These are phyloP conservation scores for Plenodomus tracheiphilus DNA, from an alignment of 2,329 filamentous ascomycete species.

Conservation along the genomic window DNA sequence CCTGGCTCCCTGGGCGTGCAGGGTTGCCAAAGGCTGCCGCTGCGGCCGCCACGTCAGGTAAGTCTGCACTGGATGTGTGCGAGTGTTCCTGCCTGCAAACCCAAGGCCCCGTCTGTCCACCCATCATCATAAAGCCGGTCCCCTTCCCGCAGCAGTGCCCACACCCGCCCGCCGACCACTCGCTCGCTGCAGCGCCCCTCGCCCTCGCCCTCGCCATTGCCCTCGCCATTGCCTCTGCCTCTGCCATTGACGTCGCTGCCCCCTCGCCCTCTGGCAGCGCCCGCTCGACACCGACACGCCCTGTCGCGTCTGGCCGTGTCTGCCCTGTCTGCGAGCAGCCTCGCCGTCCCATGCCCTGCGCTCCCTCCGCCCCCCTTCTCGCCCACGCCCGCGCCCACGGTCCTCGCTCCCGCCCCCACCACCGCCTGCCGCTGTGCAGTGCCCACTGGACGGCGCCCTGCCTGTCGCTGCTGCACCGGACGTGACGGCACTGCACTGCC, in stretches of 20 bases:
- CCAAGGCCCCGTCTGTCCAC: too few species aligned
- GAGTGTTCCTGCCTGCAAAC: too few species aligned
- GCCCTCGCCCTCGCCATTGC: background rate
- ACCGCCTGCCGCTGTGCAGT: background rate
- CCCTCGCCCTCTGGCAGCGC: background rate
- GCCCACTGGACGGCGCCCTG: too few species aligned
- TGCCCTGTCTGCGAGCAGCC: too few species aligned
- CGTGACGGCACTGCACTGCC: slow-evolving; percentile 11
- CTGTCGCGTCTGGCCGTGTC: background rate
- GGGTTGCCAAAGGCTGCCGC: too few species aligned
- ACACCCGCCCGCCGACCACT: slow-evolving; percentile 7
- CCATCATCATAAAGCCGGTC: too few species aligned
- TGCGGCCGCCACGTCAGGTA: too few species aligned
- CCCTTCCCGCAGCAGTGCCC: slow-evolving; percentile 17
- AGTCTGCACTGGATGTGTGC: too few species aligned
- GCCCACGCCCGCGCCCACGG: slow-evolving; percentile 8
- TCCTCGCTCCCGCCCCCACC: slow-evolving; percentile 12
- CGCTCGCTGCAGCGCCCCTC: background rate
- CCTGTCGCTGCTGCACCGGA: background rate
- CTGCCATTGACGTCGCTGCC: slow-evolving; percentile 2
- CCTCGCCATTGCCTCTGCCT: background rate
- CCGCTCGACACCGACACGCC: background rate
- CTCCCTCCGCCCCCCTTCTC: slow-evolving; percentile 8
- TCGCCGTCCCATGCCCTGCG: slow-evolving; percentile 4
- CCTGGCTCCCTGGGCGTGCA: too few species aligned